These are phyloP conservation scores for Pseudopediastrum boryanum DNA, from an alignment of 139 green algal species.

Conservation along the genomic window DNA sequence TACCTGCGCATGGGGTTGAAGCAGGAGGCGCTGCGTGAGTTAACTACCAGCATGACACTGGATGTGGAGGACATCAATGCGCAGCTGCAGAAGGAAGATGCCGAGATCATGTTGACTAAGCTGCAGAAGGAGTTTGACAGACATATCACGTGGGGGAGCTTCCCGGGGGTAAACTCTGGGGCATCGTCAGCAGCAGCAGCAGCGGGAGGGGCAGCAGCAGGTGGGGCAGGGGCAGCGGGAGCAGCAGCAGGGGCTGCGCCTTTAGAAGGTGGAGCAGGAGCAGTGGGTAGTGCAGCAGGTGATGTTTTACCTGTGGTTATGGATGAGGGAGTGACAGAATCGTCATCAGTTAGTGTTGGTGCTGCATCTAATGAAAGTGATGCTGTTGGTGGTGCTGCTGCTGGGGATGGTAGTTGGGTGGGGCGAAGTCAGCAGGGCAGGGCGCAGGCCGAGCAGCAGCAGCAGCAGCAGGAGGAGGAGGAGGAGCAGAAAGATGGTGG, in stretches of 20 bases:
- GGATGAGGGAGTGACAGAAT: no score
- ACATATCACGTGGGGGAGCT: constrained; percentile 18
- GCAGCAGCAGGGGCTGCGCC: neutral
- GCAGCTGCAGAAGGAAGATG: constrained; percentile 45
- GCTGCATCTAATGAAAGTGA: no score
- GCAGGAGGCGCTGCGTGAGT: constrained; percentile 43
- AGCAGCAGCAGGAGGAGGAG: no score
- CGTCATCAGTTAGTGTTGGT: no score
- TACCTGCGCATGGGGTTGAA: constrained; percentile 43
- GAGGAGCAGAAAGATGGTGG: no score
- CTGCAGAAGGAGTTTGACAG: constrained; percentile 33
- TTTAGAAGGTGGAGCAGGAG: neutral
- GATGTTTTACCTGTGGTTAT: no score
- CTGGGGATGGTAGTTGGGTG: no score
- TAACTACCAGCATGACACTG: constrained; percentile 40
- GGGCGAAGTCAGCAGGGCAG: no score
- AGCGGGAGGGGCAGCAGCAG: constrained; percentile 1
- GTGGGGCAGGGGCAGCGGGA: neutral
- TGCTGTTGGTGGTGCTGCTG: no score
- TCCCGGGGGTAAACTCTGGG: neutral
- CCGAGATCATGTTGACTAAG: constrained; percentile 37
- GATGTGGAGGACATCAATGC: constrained; percentile 66
- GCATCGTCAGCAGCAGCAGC: constrained; percentile 1
- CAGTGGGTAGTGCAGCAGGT: no score
- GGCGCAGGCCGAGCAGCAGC: no score